Evolutionary conservation across 176 grass and related monocot species (phyloP).

Genomic region (Saccharum officinarum): DNA sequence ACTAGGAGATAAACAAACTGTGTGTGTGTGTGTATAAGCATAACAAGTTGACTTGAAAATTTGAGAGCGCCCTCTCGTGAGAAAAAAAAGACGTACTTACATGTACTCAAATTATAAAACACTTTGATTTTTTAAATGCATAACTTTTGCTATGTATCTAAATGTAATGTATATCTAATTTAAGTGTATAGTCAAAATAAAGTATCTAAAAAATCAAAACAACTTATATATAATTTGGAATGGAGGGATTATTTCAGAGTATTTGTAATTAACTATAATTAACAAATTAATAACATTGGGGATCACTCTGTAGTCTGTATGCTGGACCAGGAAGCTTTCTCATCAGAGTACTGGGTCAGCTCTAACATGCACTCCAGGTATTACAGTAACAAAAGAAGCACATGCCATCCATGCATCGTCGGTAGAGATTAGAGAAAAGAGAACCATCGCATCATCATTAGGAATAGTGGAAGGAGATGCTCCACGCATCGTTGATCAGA

Average conservation of each 20-base stretch:
- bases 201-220: background rate
- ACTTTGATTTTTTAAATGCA: background rate
- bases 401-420: conserved; percentile 2
- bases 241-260: too few species aligned
- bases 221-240: background rate
- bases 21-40: background rate
- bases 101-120: background rate
- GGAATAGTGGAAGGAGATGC: background rate
- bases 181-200: background rate
- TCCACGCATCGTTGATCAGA: background rate
- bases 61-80: background rate
- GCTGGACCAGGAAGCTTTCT: background rate
- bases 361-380: background rate
- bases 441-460: background rate
- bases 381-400: background rate
- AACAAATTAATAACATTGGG: background rate
- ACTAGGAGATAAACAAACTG: background rate
- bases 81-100: background rate
- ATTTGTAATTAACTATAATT: background rate
- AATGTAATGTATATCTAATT: background rate
- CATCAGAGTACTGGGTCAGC: background rate
- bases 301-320: background rate
- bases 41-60: background rate
- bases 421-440: background rate
- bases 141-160: background rate